These are phyloP conservation scores for Termitomyces sp. DNA, from an alignment of 768 basidiomycete genomes.

Conservation along the genomic window DNA sequence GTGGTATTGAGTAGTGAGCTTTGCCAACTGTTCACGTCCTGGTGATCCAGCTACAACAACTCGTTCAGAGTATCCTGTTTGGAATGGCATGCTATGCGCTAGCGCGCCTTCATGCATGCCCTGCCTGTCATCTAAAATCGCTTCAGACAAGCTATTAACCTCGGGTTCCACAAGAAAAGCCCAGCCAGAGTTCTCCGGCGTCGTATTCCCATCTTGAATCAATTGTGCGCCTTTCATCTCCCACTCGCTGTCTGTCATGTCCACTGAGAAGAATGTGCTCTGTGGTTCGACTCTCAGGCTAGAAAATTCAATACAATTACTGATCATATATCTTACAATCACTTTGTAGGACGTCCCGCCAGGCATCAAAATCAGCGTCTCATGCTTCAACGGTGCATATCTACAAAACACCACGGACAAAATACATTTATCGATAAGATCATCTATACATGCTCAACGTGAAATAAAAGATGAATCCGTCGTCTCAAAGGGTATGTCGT, in stretches of 20 bases:
- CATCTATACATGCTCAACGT: conserved; percentile 81
- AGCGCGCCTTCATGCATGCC: no score
- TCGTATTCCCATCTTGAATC: conserved; percentile 50
- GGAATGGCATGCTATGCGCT: no score
- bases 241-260: conserved; percentile 71
- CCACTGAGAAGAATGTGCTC: conserved; percentile 95
- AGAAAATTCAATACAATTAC: not conserved
- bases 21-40: no score
- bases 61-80: no score
- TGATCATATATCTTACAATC: not conserved
- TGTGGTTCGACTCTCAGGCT: conserved; percentile 94
- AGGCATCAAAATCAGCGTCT: conserved; percentile 86
- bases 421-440: conserved; percentile 65
- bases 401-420: conserved; percentile 62
- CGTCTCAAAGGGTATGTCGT: conserved; percentile 54
- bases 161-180: no score
- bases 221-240: conserved; percentile 44
- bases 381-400: conserved; percentile 91
- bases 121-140: no score
- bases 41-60: no score
- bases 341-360: conserved; percentile 52
- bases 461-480: conserved; percentile 62
- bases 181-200: conserved; percentile 5
- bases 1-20: no score
- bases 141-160: not conserved